Evolutionary conservation across 2,329 filamentous ascomycete genomes (phyloP).

Genomic region (Sarocladium kiliense): DNA sequence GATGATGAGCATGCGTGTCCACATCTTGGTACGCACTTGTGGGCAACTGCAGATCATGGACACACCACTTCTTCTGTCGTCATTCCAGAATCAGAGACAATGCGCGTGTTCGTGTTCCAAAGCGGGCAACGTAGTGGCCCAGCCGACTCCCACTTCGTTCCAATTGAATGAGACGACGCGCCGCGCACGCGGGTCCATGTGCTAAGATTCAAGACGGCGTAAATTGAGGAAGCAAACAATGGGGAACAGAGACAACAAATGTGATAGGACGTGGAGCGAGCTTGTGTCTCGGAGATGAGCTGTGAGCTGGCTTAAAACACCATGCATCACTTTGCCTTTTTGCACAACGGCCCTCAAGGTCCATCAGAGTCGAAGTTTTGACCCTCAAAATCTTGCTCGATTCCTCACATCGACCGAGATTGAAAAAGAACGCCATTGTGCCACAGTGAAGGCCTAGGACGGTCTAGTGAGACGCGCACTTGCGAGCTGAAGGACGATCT

Average conservation of each 20-base stretch:
- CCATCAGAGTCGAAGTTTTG: not conserved
- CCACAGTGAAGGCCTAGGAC: not conserved
- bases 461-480: constrained; percentile 5
- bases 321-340: constrained; percentile 3
- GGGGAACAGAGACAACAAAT: not conserved
- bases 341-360: not conserved
- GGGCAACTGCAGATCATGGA: not conserved
- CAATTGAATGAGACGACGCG: not conserved
- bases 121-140: not conserved
- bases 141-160: not conserved
- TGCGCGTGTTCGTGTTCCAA: constrained; percentile 1
- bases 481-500: constrained; percentile 5
- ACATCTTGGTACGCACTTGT: constrained; percentile 4
- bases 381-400: not conserved
- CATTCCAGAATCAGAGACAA: constrained; percentile 8
- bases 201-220: constrained; percentile 2
- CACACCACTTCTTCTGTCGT: constrained; percentile 1
- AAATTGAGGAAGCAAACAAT: constrained; percentile 1
- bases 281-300: constrained; percentile 4
- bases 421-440: not conserved
- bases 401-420: not conserved
- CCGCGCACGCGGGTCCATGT: constrained; percentile 1
- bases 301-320: constrained; percentile 1
- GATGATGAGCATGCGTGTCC: not conserved
- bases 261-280: not conserved